Conservation (phyloP, 257 asterid species). For the Mentha longifolia region DNA sequence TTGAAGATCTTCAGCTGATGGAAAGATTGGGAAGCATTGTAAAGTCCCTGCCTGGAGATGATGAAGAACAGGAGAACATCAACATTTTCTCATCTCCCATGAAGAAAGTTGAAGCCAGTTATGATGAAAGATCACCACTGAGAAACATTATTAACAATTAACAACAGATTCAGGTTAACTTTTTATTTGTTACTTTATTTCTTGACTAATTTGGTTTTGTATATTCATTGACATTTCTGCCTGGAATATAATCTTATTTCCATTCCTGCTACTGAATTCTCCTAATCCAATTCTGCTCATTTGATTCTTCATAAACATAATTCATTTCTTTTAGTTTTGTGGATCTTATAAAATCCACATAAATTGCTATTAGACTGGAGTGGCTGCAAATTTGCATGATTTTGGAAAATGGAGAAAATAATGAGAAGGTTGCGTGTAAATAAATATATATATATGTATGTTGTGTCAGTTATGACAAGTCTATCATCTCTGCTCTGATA, state of each 20-base stretch:
- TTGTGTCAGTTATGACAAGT: not conserved
- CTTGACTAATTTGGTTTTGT: constrained; percentile 19
- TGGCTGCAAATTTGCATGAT: not conserved
- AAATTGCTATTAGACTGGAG: not conserved
- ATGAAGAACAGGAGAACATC: constrained; percentile 66
- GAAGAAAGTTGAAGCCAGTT: constrained; percentile 59
- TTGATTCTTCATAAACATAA: constrained; percentile 10
- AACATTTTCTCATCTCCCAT: constrained; percentile 36
- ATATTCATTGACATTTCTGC: constrained; percentile 28
- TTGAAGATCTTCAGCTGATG: constrained; percentile 61
- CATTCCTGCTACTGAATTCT: not conserved
- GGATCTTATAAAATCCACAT: too few relatives aligned
- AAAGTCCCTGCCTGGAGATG: constrained; percentile 34
- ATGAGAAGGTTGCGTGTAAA: not conserved
- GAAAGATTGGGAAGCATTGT: constrained; percentile 56
- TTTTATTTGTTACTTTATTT: not conserved
- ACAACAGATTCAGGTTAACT: constrained; percentile 19
- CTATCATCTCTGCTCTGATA: constrained; percentile 1
- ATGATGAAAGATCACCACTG: constrained; percentile 69
- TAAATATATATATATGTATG: not conserved
- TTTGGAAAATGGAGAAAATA: not conserved
- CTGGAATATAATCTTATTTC: constrained; percentile 25
- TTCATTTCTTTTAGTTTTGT: too few relatives aligned
- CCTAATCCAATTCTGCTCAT: not conserved
- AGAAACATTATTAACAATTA: constrained; percentile 69